Evolutionary conservation across 441 rosid species (phyloP), one percentile per base, ranked within the genome.

Genomic region (Erodium chrysanthum): DNA sequence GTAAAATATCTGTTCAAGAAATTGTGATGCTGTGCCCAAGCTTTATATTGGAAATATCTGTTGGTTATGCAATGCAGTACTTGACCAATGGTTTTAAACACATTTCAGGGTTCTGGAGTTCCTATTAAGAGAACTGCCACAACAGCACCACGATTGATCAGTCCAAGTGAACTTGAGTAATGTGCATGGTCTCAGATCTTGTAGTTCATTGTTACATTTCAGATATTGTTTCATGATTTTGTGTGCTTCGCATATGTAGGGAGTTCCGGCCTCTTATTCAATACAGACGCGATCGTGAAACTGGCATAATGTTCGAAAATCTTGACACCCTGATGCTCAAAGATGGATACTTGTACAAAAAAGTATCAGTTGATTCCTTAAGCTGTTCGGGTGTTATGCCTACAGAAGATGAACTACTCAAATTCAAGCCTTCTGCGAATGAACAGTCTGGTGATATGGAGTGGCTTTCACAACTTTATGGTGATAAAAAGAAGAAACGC

Each of bases 401-500:
- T 68, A 68, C 85, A 4, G 86, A 89, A 73, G 92, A 91, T 70
- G 96, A 93, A 74, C 73, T 86, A 65, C 74, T 91, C 80, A 91
- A 89, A 82, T 93, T 93, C 74, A 79, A 72, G 68, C 83, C 87
- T 75, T 71, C 91, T 64, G 89, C 83, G 72, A 80, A 73, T 73
- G 77, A 78, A 62, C 89, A 88, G 66, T 79, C 88, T 69, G 84
- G 72, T 76, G 86, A 89, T 70, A 70, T 76, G 65, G 96, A 88
- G 81, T 93, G 98, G 97, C 91, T 91, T 62, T 70, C 88, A 7
- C 88, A 93, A 71, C 86, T 93, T 69, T 93, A 89, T 85, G 97
- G 96, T 70, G 86, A 83, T 68, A 77, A 73, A 68, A 93, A 75
- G 84, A 82, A 85, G 78, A 89, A 84, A 72, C 73, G 71, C 27